Percentiles rank a stretch among this genome's conserved stretches.
Evolutionary conservation across 495 filamentous ascomycete genomes (phyloP).

Genomic region (Friedmanniomyces simplex): DNA sequence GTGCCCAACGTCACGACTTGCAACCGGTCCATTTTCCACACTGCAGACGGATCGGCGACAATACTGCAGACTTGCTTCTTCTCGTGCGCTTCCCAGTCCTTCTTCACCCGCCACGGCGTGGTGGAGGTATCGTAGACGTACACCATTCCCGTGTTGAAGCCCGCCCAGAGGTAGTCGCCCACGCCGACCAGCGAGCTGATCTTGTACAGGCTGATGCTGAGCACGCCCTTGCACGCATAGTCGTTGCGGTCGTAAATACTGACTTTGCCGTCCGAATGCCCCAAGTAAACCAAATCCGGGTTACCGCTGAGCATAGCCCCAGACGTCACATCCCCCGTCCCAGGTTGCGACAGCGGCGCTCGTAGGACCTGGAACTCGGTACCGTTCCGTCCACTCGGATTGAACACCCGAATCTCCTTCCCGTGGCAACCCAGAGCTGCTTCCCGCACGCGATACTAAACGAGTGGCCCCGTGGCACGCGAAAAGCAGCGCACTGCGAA

Average conservation of each 20-base stretch:
- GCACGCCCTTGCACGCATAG: constrained; percentile 61
- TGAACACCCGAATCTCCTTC: constrained; percentile 82
- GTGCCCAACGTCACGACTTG: constrained; percentile 84
- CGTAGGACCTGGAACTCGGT: constrained; percentile 60
- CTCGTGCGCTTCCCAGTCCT: constrained; percentile 88
- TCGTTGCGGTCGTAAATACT: constrained; percentile 73
- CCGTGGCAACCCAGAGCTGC: constrained; percentile 77
- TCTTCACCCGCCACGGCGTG: constrained; percentile 78
- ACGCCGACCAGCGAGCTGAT: constrained; percentile 80
- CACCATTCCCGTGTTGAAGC: constrained; percentile 89
- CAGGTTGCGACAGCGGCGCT: constrained; percentile 53
- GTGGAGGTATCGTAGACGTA: constrained; percentile 79
- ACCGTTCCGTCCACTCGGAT: constrained; percentile 56
- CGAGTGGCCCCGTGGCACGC: constrained; percentile 69
- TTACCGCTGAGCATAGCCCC: constrained; percentile 64
- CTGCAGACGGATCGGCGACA: constrained; percentile 65
- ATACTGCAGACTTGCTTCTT: constrained; percentile 69
- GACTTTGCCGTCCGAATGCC: constrained; percentile 88
- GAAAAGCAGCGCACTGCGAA: constrained; percentile 53
- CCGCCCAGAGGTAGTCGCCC: constrained; percentile 82
- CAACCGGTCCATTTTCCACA: constrained; percentile 74
- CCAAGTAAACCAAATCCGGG: constrained; percentile 76
- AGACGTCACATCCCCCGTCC: constrained; percentile 78
- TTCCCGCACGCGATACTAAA: constrained; percentile 76
- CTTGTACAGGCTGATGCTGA: constrained; percentile 88